Percentiles rank a stretch among this genome's conserved stretches.
Evolutionary conservation across 768 basidiomycete genomes (phyloP).

Genomic region (Hypholoma sublateritium): DNA sequence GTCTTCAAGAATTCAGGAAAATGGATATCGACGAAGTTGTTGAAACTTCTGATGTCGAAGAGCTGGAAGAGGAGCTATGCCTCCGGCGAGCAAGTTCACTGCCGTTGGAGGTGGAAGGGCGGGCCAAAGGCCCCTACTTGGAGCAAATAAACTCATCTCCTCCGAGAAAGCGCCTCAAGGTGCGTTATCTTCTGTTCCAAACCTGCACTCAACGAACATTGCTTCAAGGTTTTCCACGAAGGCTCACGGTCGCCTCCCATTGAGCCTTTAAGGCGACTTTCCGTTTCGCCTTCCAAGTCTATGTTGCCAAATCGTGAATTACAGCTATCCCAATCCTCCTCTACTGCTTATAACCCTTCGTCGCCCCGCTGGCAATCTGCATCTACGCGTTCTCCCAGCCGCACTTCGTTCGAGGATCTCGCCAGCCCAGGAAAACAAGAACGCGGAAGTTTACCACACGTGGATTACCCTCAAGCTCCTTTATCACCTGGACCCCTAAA

Average conservation of each 20-base stretch:
- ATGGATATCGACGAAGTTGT: slow-evolving; percentile 40
- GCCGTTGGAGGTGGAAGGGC: neutral
- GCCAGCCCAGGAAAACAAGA: neutral
- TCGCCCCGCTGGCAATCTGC: slow-evolving; percentile 4
- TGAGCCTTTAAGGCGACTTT: neutral
- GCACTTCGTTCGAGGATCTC: slow-evolving; percentile 2
- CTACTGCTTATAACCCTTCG: slow-evolving; percentile 4
- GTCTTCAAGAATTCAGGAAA: neutral
- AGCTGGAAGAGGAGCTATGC: slow-evolving; percentile 38
- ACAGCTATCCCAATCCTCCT: slow-evolving; percentile 12
- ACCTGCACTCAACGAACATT: neutral
- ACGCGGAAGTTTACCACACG: neutral
- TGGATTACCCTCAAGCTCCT: slow-evolving; percentile 11
- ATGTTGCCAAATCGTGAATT: slow-evolving; percentile 6
- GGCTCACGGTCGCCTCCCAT: neutral
- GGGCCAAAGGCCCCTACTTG: neutral
- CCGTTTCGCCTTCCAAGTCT: slow-evolving; percentile 10
- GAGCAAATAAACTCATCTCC: slow-evolving; percentile 12
- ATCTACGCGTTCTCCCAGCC: slow-evolving; percentile 10
- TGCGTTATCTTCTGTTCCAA: slow-evolving; percentile 4
- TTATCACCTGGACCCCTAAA: slow-evolving; percentile 11
- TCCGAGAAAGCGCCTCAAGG: slow-evolving; percentile 39
- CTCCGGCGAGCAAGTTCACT: neutral
- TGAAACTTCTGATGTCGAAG: slow-evolving; percentile 66
- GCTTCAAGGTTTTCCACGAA: slow-evolving; percentile 9